These are phyloP conservation scores for Colletotrichum theobromicola DNA, from an alignment of 2,329 filamentous ascomycete species.

Conservation along the genomic window DNA sequence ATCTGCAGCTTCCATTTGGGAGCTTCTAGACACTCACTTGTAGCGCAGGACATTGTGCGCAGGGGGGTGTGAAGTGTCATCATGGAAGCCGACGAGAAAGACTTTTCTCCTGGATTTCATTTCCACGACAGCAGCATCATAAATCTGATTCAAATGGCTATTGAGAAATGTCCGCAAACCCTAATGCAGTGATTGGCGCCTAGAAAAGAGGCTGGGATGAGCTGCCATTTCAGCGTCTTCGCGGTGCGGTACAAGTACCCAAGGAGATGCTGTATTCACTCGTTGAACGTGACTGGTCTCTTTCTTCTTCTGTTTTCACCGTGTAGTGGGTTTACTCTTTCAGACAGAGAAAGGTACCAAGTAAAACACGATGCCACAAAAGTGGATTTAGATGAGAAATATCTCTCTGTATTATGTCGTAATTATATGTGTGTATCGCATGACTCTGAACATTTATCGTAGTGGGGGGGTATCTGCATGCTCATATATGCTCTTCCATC, in stretches of 20 bases:
- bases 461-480: conserved; percentile 11
- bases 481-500: background rate
- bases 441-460: background rate
- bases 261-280: background rate
- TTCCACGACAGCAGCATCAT: background rate
- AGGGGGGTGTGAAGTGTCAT: background rate
- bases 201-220: background rate
- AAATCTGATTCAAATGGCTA: background rate
- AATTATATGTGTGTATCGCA: conserved; percentile 1
- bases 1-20: background rate
- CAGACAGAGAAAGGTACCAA: background rate
- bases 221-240: background rate
- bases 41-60: background rate
- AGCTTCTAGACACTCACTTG: too few relatives aligned
- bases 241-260: background rate
- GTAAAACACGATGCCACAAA: background rate
- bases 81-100: background rate
- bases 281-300: too few relatives aligned
- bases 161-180: background rate
- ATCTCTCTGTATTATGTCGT: background rate
- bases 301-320: background rate
- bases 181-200: background rate
- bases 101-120: background rate
- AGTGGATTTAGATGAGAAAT: background rate
- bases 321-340: background rate